Conservation (phyloP, 345 rosid species). For the Moricandia moricandioides region DNA sequence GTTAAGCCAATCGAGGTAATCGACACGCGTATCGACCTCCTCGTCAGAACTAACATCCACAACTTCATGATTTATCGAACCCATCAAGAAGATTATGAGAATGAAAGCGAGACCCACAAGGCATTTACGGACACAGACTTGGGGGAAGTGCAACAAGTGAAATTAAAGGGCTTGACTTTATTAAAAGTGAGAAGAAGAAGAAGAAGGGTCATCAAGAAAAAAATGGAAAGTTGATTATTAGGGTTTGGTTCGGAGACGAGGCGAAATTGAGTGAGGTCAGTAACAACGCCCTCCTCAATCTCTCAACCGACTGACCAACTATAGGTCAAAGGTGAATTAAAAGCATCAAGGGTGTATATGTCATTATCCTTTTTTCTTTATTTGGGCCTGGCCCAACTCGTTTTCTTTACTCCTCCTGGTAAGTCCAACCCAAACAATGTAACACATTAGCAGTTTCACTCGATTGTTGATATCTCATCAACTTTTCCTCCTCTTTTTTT, state of each 20-base stretch:
- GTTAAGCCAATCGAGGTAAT: slow-evolving; percentile 8
- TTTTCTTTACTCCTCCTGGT: neutral
- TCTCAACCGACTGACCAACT: too few relatives aligned
- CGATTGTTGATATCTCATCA: neutral
- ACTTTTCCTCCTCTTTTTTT: neutral
- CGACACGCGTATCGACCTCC: neutral
- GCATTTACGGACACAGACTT: neutral
- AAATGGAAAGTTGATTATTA: neutral
- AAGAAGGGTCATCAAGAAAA: too few relatives aligned
- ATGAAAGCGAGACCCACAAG: neutral
- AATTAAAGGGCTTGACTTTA: neutral
- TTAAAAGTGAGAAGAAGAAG: neutral
- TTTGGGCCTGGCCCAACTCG: neutral
- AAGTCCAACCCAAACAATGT: neutral
- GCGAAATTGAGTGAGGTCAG: neutral
- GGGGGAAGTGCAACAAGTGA: neutral
- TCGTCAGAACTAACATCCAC: slow-evolving; percentile 34
- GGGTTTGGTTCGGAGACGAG: neutral
- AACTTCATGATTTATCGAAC: slow-evolving; percentile 15
- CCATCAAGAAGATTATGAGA: slow-evolving; percentile 1
- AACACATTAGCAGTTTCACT: neutral
- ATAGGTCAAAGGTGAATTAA: too few relatives aligned
- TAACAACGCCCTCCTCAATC: too few relatives aligned
- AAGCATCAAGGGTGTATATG: too few relatives aligned
- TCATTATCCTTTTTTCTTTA: neutral